Evolutionary conservation across 164 flowering plant species (phyloP), one percentile per base, ranked within the genome.

Genomic region (Stephania japonica): DNA sequence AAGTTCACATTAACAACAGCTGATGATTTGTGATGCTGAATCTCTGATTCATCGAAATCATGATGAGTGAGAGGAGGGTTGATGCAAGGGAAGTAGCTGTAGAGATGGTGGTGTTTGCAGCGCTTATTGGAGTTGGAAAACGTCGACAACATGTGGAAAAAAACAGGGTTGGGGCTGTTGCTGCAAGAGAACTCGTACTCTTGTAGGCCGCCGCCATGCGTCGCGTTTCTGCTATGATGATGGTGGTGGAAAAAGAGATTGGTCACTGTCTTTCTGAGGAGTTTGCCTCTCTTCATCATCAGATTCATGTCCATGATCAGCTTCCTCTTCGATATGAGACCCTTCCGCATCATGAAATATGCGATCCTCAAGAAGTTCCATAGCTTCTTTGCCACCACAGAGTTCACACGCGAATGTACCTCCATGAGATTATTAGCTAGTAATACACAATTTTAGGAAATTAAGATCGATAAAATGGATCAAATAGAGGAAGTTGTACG

Each of bases 151-250:
- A 75, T 11, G 80, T 78, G 85, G 83, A 75, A 84, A 79, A 87
- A 84, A 80, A 84, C 83, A 78, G 87, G 90, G 53, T 79, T 80
- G 8, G 88, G 90, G 75, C 87, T 85, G 70, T 85, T 83, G 70
- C 85, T 85, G 82, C 90, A 87, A 19, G 90, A 87, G 80, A 87
- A 87, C 38, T 87, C 90, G 70, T 84, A 85, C 9, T 85, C 87
- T 75, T 79, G 85, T 78, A 63, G 18, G 74, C 85, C 85, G 50
- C 83, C 24, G 61, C 78, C 78, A 73, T 81, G 81, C 4, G 78
- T 16, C 68, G 43, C 11, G 27, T 73, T 67, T 41, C 47, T 67
- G 24, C 70, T 68, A 38, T 77, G 72, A 44, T 78, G 80, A 65
- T 81, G 87, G 41, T 77, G 85, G 42, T 80, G 89, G 73, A 63